Percentiles rank a stretch among this genome's conserved stretches.
Conservation (phyloP, 148 eudicot species). For the Rheum nobile region DNA sequence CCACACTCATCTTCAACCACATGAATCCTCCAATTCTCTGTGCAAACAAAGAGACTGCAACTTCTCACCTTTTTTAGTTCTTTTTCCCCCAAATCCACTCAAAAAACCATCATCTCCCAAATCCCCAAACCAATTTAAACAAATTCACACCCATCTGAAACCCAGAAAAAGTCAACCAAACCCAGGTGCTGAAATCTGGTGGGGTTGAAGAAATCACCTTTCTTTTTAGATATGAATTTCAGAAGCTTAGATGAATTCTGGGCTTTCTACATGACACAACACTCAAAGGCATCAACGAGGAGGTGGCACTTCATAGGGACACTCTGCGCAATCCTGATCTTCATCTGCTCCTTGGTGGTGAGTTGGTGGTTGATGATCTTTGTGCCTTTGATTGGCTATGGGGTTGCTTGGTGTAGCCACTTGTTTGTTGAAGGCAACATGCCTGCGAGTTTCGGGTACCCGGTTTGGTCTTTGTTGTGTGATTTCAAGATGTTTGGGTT, state of each 20-base stretch:
- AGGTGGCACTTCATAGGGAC: conserved; percentile 88
- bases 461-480: conserved; percentile 81
- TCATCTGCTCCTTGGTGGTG: conserved; percentile 41
- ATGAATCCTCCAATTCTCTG: neutral
- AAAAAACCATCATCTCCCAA: neutral
- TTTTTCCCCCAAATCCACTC: neutral
- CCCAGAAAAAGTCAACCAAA: neutral
- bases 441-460: conserved; percentile 80
- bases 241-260: conserved; percentile 82
- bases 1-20: neutral
- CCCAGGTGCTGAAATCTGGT: neutral
- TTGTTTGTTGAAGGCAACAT: conserved; percentile 72
- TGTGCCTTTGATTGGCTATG: conserved; percentile 71
- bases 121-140: neutral
- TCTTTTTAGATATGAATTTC: too few species aligned
- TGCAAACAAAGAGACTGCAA: neutral
- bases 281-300: conserved; percentile 79
- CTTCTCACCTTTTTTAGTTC: neutral
- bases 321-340: conserved; percentile 36
- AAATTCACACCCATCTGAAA: neutral
- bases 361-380: conserved; percentile 52
- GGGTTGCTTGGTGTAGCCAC: conserved; percentile 90
- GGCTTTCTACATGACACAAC: conserved; percentile 82
- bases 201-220: neutral
- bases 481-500: conserved; percentile 92